A percentile compares a stretch with the other conserved stretches of the same genome.
These are phyloP conservation scores for Mucor velutinosus DNA, from an alignment of 371 early-diverging fungal genomes.

Conservation along the genomic window DNA sequence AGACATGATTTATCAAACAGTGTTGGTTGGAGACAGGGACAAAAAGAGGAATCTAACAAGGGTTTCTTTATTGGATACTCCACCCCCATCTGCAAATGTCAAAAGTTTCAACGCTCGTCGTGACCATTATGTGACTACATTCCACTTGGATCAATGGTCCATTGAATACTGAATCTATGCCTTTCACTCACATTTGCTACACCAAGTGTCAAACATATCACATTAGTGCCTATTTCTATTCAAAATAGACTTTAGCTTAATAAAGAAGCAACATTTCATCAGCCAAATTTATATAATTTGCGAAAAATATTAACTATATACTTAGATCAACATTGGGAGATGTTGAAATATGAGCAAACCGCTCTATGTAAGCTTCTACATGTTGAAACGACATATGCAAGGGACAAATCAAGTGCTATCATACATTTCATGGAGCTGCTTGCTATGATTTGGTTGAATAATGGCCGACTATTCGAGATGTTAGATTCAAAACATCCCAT, in stretches of 20 bases:
- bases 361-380: background rate
- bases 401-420: too few species aligned
- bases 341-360: background rate
- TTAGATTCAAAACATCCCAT: too few species aligned
- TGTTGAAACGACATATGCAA: too few species aligned
- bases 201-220: background rate
- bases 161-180: background rate
- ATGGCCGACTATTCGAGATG: too few species aligned
- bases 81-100: background rate
- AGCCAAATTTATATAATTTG: background rate
- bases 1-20: conserved; percentile 47
- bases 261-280: too few species aligned
- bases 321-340: background rate
- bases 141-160: background rate
- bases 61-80: conserved; percentile 1
- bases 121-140: conserved; percentile 1
- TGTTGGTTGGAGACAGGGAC: conserved; percentile 12
- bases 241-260: too few species aligned
- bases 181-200: background rate
- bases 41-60: conserved; percentile 6
- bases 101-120: background rate
- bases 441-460: too few species aligned
- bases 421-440: too few species aligned
- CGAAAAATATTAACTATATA: background rate
- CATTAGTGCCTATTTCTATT: too few species aligned